phyloP scores from a whole-genome alignment of 2,329 filamentous ascomycete genomes.

The Plenodomus tracheiphilus region DNA sequence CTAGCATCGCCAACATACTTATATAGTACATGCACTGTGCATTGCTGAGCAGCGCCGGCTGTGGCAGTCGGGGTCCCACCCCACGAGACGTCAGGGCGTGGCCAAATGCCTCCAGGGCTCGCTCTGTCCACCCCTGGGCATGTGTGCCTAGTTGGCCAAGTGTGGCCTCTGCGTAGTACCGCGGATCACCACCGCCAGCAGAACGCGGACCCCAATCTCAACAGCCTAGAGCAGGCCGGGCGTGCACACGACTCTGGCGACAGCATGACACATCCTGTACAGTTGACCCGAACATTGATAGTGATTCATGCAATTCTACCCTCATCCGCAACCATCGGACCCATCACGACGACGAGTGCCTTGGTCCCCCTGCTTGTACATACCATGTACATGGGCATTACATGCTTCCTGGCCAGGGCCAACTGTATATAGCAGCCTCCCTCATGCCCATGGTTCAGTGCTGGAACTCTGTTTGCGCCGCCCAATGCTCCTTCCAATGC shows the following conservation, averaged over 20 bases:
- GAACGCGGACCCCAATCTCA: conserved; percentile 1
- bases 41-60: not conserved
- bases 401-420: not conserved
- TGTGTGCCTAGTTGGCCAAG: too few relatives aligned
- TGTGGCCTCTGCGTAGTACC: not conserved
- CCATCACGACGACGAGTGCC: not conserved
- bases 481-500: conserved; percentile 22
- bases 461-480: conserved; percentile 13
- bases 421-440: not conserved
- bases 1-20: not conserved
- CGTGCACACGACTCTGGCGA: too few relatives aligned
- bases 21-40: not conserved
- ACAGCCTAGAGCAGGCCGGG: conserved; percentile 1
- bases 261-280: not conserved
- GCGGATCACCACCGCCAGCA: not conserved
- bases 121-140: too few relatives aligned
- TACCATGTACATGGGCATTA: not conserved
- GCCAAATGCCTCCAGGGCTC: not conserved
- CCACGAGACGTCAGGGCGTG: too few relatives aligned
- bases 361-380: not conserved
- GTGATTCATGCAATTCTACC: not conserved
- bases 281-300: not conserved
- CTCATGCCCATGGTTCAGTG: conserved; percentile 1
- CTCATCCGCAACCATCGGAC: not conserved
- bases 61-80: too few relatives aligned